These are phyloP conservation scores for Cajanus cajan DNA, from an alignment of 306 rosid genomes.

Conservation along the genomic window DNA sequence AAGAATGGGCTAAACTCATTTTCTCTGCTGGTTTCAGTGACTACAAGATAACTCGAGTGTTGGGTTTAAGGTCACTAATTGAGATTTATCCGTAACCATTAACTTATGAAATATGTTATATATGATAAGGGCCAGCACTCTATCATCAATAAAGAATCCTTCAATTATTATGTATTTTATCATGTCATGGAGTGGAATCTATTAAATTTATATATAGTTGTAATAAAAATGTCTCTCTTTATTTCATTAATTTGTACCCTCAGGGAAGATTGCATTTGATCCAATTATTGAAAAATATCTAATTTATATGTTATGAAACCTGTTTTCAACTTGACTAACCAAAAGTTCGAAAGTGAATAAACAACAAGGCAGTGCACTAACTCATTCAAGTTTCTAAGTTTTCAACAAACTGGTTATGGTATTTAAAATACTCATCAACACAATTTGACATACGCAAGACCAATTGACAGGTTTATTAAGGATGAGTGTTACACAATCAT, in stretches of 20 bases:
- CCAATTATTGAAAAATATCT: too few relatives aligned
- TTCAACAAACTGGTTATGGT: too few relatives aligned
- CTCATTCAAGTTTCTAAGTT: too few relatives aligned
- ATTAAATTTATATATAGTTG: not conserved
- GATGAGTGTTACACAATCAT: too few relatives aligned
- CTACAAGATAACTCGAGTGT: not conserved
- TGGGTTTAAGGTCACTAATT: not conserved
- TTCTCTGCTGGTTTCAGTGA: slow-evolving; percentile 5
- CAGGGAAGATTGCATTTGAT: not conserved
- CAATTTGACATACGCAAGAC: too few relatives aligned
- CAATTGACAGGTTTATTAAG: too few relatives aligned
- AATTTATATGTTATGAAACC: too few relatives aligned
- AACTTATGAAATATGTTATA: not conserved
- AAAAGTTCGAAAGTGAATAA: too few relatives aligned
- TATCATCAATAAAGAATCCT: not conserved
- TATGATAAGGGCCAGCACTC: not conserved
- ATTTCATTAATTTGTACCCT: not conserved
- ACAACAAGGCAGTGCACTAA: too few relatives aligned
- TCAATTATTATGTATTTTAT: not conserved
- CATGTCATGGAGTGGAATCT: not conserved
- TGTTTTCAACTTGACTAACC: too few relatives aligned
- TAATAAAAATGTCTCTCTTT: not conserved
- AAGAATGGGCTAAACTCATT: not conserved
- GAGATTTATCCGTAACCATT: not conserved
- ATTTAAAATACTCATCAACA: too few relatives aligned